A percentile compares a stretch with the other conserved stretches of the same genome.
Evolutionary conservation across 2,329 filamentous ascomycete species (phyloP).

Genomic region (Aplosporella prunicola): DNA sequence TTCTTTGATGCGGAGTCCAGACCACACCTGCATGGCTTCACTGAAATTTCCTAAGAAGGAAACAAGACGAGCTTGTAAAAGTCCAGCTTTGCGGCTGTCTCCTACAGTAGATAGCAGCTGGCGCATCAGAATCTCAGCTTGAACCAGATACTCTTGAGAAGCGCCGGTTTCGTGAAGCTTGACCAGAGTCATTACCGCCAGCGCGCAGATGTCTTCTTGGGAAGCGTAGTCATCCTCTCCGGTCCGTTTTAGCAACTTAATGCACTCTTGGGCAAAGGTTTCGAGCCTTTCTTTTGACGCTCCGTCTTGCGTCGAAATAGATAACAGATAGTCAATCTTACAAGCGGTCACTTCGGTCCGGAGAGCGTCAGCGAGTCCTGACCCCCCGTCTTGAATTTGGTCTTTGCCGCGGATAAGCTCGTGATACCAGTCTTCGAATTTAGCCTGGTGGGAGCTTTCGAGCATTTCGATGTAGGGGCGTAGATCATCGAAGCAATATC

Average conservation of each 20-base stretch:
- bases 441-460: not conserved
- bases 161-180: conserved; percentile 5
- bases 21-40: conserved; percentile 1
- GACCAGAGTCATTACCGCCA: conserved; percentile 6
- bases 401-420: not conserved
- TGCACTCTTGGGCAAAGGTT: not conserved
- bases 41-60: conserved; percentile 4
- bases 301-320: conserved; percentile 1
- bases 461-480: conserved; percentile 7
- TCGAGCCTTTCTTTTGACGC: conserved; percentile 5
- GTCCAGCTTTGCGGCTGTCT: conserved; percentile 8
- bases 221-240: conserved; percentile 1
- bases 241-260: not conserved
- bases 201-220: conserved; percentile 4
- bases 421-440: conserved; percentile 3
- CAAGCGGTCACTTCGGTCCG: conserved; percentile 4
- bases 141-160: conserved; percentile 2
- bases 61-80: conserved; percentile 3
- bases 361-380: not conserved
- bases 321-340: conserved; percentile 7
- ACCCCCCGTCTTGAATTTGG: not conserved
- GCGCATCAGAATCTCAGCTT: conserved; percentile 3
- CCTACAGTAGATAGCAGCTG: not conserved
- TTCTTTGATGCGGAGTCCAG: conserved; percentile 4
- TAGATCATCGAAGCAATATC: conserved; percentile 9